These are phyloP conservation scores for Claviceps sp. DNA, from an alignment of 2,329 filamentous ascomycete species.

Conservation along the genomic window DNA sequence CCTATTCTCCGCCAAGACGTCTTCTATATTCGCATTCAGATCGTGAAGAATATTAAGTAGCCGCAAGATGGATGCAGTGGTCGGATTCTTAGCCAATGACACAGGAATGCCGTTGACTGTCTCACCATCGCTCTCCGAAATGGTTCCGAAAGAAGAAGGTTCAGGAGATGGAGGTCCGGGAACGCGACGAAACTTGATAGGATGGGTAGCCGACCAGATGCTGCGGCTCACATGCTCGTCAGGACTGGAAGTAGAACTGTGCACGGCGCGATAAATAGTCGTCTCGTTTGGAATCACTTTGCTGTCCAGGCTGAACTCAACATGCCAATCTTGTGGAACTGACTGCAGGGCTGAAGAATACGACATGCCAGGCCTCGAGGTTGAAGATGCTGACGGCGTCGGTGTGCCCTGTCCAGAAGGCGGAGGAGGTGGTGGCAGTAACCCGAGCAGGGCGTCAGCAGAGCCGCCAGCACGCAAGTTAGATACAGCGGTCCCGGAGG, in stretches of 20 bases:
- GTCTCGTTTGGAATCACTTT: conserved; percentile 81
- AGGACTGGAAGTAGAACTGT: conserved; percentile 39
- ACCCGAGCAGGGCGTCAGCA: conserved; percentile 6
- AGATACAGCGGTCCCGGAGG: conserved; percentile 32
- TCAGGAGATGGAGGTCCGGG: conserved; percentile 70
- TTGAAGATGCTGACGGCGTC: conserved; percentile 40
- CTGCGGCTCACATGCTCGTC: conserved; percentile 60
- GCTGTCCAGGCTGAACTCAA: conserved; percentile 81
- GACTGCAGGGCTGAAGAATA: conserved; percentile 76
- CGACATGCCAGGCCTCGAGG: conserved; percentile 48
- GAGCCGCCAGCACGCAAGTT: conserved; percentile 26
- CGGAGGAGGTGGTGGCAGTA: conserved; percentile 1
- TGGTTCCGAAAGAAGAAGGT: conserved; percentile 43
- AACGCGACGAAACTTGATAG: conserved; percentile 83
- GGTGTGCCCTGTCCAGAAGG: conserved; percentile 28
- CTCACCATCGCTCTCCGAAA: conserved; percentile 34
- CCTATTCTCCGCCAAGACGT: conserved; percentile 64
- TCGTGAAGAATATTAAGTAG: conserved; percentile 84
- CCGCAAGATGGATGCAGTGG: conserved; percentile 75
- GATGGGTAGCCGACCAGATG: conserved; percentile 82
- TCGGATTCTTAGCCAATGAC: conserved; percentile 71
- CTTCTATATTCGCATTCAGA: conserved; percentile 84
- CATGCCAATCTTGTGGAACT: conserved; percentile 86
- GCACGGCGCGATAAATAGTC: conserved; percentile 89
- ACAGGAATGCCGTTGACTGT: conserved; percentile 53